phyloP scores from a whole-genome alignment of 257 asterid genomes.

The Verbena officinalis region DNA sequence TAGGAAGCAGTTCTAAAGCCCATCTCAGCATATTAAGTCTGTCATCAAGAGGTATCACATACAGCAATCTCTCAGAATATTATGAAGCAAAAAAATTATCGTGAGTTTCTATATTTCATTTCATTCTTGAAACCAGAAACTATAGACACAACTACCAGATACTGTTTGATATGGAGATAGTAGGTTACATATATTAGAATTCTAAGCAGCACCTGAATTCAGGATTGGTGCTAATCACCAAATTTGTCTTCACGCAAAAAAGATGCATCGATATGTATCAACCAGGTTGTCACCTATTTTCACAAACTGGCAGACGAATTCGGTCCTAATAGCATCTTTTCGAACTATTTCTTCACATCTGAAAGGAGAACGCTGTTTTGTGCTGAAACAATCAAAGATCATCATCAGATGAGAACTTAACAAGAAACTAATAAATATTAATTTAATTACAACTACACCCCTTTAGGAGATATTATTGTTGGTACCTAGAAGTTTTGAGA shows the following conservation, averaged over 20 bases:
- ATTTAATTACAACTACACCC: not conserved
- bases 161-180: constrained; percentile 7
- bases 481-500: no score
- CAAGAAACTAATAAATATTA: not conserved
- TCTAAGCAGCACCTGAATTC: constrained; percentile 11
- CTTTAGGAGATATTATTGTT: not conserved
- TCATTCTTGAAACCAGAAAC: constrained; percentile 21
- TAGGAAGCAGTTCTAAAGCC: not conserved
- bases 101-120: constrained; percentile 7
- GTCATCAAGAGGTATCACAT: not conserved
- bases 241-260: not conserved
- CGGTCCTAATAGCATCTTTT: constrained; percentile 6
- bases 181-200: constrained; percentile 16
- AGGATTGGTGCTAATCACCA: not conserved
- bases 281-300: not conserved
- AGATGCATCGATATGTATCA: constrained; percentile 1
- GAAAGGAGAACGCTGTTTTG: constrained; percentile 14
- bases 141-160: constrained; percentile 33
- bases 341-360: constrained; percentile 22
- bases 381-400: constrained; percentile 28
- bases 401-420: not conserved
- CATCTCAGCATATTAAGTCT: constrained; percentile 2
- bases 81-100: constrained; percentile 15
- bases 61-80: constrained; percentile 25
- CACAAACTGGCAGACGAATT: constrained; percentile 2